A percentile compares a stretch with the other conserved stretches of the same genome.
Conservation (phyloP, 2,329 filamentous ascomycete species). For the Fusarium brachygibbosum region DNA sequence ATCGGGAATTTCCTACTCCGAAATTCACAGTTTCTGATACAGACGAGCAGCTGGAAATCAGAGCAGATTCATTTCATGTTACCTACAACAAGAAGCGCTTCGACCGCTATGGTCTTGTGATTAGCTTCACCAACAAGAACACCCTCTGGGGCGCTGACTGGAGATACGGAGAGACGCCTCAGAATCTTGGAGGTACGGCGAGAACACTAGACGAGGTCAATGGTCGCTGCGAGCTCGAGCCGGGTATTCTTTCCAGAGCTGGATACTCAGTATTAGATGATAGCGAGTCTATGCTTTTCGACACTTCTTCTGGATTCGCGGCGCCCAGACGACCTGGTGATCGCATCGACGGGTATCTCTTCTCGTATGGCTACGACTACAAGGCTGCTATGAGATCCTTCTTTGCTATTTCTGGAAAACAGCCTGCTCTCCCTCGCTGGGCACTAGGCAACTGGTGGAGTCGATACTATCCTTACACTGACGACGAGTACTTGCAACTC, state of each 20-base stretch:
- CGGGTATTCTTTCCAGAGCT: constrained; percentile 63
- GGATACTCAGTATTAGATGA: constrained; percentile 69
- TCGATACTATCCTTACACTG: constrained; percentile 70
- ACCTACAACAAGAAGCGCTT: constrained; percentile 71
- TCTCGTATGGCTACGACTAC: constrained; percentile 70
- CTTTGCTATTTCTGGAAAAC: constrained; percentile 68
- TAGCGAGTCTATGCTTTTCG: constrained; percentile 68
- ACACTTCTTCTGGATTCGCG: constrained; percentile 64
- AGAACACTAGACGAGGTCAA: constrained; percentile 68
- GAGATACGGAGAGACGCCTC: constrained; percentile 61
- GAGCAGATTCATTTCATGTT: constrained; percentile 67
- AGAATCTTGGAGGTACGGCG: constrained; percentile 62
- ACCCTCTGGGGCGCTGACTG: constrained; percentile 56
- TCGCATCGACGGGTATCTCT: constrained; percentile 71
- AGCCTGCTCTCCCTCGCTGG: constrained; percentile 69
- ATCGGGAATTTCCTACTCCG: constrained; percentile 60
- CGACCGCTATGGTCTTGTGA: constrained; percentile 62
- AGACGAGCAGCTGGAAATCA: constrained; percentile 65
- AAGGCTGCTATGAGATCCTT: constrained; percentile 66
- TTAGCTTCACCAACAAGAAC: constrained; percentile 59
- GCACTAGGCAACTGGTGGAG: constrained; percentile 76
- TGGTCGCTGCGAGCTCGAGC: constrained; percentile 63
- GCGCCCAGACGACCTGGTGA: constrained; percentile 61
- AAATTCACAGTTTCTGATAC: constrained; percentile 63
- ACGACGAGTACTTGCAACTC: constrained; percentile 67